These are phyloP conservation scores for Atalantia buxifolia DNA, from an alignment of 345 rosid species.

Conservation along the genomic window DNA sequence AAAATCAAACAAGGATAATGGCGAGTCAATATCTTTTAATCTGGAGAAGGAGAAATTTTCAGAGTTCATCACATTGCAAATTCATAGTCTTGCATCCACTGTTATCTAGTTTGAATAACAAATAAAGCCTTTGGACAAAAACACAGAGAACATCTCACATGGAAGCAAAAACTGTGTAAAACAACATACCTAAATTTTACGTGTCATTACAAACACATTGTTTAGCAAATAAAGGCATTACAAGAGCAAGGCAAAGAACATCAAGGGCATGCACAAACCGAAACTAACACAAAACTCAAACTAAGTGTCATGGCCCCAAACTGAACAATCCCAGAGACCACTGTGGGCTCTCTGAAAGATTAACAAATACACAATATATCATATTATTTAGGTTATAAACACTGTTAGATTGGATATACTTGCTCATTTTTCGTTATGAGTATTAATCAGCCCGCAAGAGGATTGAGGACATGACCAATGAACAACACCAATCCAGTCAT, in stretches of 20 bases:
- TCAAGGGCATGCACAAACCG: not conserved
- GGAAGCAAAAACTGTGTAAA: not conserved
- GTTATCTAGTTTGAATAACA: not conserved
- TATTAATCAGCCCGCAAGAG: slow-evolving; percentile 26
- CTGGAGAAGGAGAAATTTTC: not conserved
- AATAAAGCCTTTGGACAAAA: not conserved
- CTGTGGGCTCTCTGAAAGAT: not conserved
- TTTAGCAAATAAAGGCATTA: not conserved
- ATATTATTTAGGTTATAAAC: not conserved
- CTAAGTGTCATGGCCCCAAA: too few species aligned
- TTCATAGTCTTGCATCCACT: not conserved
- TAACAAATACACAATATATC: not conserved
- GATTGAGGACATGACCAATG: slow-evolving; percentile 55
- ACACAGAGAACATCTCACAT: not conserved
- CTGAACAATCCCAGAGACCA: not conserved
- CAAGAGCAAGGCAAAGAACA: not conserved
- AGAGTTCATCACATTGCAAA: not conserved
- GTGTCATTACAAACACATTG: not conserved
- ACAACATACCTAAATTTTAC: not conserved
- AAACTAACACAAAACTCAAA: not conserved
- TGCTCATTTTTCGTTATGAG: not conserved
- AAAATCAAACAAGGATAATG: not conserved
- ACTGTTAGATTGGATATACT: slow-evolving; percentile 6
- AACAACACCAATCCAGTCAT: slow-evolving; percentile 57
- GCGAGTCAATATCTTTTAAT: not conserved